Evolutionary conservation across 2,329 filamentous ascomycete species (phyloP).

Genomic region (Bipolaris zeicola): DNA sequence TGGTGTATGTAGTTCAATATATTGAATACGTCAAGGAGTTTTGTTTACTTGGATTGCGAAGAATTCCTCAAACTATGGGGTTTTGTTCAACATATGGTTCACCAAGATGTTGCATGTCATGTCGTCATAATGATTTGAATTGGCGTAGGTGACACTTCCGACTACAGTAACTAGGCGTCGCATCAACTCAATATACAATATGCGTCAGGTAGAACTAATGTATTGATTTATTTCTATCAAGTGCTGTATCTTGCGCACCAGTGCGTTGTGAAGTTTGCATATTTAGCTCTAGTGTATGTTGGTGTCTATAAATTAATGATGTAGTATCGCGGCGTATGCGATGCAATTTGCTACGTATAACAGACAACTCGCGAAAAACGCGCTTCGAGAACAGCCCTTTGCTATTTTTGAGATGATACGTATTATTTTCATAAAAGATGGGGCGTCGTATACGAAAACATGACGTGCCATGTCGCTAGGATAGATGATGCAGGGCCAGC

Average conservation of each 20-base stretch:
- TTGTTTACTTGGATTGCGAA: no score
- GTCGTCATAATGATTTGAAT: slow-evolving; percentile 24
- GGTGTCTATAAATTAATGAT: not conserved
- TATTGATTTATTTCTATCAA: not conserved
- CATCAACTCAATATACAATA: not conserved
- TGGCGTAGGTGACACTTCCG: not conserved
- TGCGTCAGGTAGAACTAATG: not conserved
- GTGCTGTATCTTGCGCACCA: not conserved
- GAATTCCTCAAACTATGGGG: not conserved
- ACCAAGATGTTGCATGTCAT: slow-evolving; percentile 10
- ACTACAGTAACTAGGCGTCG: not conserved
- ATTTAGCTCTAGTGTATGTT: not conserved
- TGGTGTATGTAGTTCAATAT: not conserved
- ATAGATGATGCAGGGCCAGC: not conserved
- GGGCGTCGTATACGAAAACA: not conserved
- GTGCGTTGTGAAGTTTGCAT: not conserved
- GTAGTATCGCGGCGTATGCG: not conserved
- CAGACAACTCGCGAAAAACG: no score
- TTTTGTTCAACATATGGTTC: not conserved
- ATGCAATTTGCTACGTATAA: not conserved
- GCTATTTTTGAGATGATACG: not conserved
- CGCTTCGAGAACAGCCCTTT: not conserved
- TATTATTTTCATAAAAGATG: not conserved
- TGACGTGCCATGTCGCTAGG: not conserved
- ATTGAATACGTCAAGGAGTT: no score